phyloP scores from a whole-genome alignment of 176 grass and related monocot genomes.

The Triticum dicoccoides region DNA sequence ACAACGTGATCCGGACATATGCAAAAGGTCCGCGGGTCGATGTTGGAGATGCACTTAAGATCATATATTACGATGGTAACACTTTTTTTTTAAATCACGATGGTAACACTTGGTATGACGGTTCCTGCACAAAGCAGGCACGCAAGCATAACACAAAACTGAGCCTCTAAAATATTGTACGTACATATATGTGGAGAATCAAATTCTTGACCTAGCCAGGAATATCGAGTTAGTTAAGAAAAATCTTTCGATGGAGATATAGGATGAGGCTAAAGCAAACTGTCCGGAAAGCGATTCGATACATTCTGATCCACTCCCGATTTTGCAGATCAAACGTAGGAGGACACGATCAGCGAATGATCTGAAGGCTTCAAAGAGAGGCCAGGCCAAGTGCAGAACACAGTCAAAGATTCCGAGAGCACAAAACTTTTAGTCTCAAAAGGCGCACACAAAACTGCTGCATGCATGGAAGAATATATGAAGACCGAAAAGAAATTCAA shows the following conservation, averaged over 20 bases:
- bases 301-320: conserved; percentile 22
- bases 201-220: conserved; percentile 15
- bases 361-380: conserved; percentile 41
- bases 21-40: too few species aligned
- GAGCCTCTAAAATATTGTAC: not conserved
- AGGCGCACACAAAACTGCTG: not conserved
- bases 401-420: conserved; percentile 40
- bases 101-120: not conserved
- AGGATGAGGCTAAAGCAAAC: conserved; percentile 1
- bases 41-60: too few species aligned
- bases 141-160: not conserved
- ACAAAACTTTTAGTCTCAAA: conserved; percentile 24
- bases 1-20: too few species aligned
- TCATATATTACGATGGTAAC: too few species aligned
- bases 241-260: conserved; percentile 2
- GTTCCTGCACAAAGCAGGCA: not conserved
- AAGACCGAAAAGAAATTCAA: not conserved
- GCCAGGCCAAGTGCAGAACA: conserved; percentile 36
- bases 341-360: conserved; percentile 26
- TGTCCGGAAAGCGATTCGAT: conserved; percentile 24
- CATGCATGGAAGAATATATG: conserved; percentile 36
- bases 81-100: not conserved
- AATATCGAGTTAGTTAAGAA: conserved; percentile 5
- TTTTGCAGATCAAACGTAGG: conserved; percentile 2
- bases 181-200: not conserved